These are phyloP conservation scores for Pleurotus giganteus DNA, from an alignment of 768 basidiomycete species.

Conservation along the genomic window DNA sequence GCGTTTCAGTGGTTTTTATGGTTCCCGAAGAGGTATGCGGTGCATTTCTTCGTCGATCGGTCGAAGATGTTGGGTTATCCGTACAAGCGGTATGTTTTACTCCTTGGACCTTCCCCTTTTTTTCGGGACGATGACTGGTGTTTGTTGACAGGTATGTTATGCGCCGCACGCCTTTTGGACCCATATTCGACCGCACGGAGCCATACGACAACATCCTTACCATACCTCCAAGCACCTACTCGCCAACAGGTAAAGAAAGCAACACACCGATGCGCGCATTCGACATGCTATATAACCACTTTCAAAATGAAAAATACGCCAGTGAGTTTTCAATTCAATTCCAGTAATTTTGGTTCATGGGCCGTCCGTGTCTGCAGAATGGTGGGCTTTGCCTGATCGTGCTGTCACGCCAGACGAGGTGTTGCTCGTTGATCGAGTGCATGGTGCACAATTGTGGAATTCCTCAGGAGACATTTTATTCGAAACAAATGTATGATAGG, in stretches of 20 bases:
- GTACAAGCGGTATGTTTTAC: background rate
- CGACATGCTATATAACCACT: slow-evolving; percentile 12
- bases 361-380: background rate
- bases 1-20: background rate
- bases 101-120: background rate
- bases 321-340: background rate
- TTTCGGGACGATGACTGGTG: background rate
- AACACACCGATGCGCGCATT: background rate
- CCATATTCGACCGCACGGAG: slow-evolving; percentile 1
- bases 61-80: background rate
- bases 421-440: background rate
- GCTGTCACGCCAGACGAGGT: background rate
- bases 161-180: background rate
- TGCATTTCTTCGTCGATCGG: background rate
- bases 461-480: background rate
- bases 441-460: background rate
- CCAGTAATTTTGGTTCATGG: too few relatives aligned
- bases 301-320: slow-evolving; percentile 10
- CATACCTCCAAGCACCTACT: background rate
- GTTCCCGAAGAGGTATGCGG: slow-evolving; percentile 5
- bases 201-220: background rate
- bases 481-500: background rate
- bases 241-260: background rate
- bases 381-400: slow-evolving; percentile 1
- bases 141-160: slow-evolving; percentile 1